Evolutionary conservation across 164 flowering plant genomes (phyloP), one percentile per base, ranked within the genome.

Genomic region (Berberis thunbergii): DNA sequence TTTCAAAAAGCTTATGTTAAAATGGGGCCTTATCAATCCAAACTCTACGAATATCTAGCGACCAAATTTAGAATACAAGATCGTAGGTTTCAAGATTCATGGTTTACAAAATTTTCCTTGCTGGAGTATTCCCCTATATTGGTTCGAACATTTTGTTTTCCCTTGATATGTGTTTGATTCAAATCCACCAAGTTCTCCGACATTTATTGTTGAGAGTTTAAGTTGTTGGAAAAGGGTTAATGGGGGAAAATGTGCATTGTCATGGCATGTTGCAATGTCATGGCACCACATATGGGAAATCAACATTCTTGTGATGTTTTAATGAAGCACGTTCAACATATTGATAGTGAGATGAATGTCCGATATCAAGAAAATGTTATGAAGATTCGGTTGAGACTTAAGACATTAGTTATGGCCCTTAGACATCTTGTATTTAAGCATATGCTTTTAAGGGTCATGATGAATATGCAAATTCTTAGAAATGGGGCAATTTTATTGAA

Each of bases 371-470:
- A 58, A 54, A 13, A 63, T 11, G 43, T 72, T 45, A 6, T 2
- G 4, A 45, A 46, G 1, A 72, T 53, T 63, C 11, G 62, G 9
- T 54, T 72, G 50, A 1, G 7, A 1, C 49, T 67, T 4, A 63
- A 41, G 45, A 13, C 62, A 3, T 40, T 49, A 40, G 60, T 67
- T 3, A 62, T 55, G 11, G 0, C 0, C 1, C 7, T 64, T 57
- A 6, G 57, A 1, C 58, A 50, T 59, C 48, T 69, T n/a, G 45
- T 64, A 41, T 69, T 69, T 45, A 63, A 53, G 49, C 48, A 3
- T 73, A 61, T 53, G 67, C 65, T 4, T 63, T 65, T 57, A 62
- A 58, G 59, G 73, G 73, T 7, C 54, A 66, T 13, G 62, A 70
- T 62, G 70, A 73, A 45, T 2, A 0, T 7, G 1, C 40, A 38